Conservation (phyloP, 2,329 filamentous ascomycete species). For the Fusarium sp. region DNA sequence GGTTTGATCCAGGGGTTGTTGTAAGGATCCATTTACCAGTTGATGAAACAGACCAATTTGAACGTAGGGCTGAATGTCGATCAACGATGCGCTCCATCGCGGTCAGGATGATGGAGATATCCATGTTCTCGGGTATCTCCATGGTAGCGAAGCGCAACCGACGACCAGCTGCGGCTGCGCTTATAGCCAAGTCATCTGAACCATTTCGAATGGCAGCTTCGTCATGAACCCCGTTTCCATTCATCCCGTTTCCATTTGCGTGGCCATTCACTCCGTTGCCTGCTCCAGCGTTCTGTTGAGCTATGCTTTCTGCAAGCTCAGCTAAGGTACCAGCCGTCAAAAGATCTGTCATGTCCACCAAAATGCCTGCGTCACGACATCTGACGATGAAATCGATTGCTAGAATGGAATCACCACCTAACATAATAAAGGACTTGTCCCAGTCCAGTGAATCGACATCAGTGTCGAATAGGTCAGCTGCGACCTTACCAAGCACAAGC, state of each 20-base stretch:
- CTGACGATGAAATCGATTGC: slow-evolving; percentile 13
- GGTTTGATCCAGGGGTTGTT: not conserved
- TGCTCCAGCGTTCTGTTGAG: not conserved
- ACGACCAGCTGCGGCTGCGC: not conserved
- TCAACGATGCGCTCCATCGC: slow-evolving; percentile 4
- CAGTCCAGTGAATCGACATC: slow-evolving; percentile 8
- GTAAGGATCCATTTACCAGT: slow-evolving; percentile 7
- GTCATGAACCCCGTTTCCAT: slow-evolving; percentile 1
- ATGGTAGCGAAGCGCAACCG: slow-evolving; percentile 11
- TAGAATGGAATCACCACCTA: slow-evolving; percentile 16
- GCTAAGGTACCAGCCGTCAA: slow-evolving; percentile 6
- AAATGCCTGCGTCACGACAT: slow-evolving; percentile 10
- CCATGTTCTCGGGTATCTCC: slow-evolving; percentile 4
- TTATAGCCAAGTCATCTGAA: slow-evolving; percentile 6
- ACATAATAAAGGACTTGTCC: slow-evolving; percentile 10
- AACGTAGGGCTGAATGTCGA: slow-evolving; percentile 7
- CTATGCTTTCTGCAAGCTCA: slow-evolving; percentile 6
- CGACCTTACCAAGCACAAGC: slow-evolving; percentile 11
- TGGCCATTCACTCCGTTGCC: slow-evolving; percentile 1
- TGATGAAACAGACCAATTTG: slow-evolving; percentile 9
- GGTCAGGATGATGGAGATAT: not conserved
- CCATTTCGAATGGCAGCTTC: not conserved
- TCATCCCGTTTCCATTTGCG: slow-evolving; percentile 8
- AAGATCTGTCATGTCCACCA: slow-evolving; percentile 7
- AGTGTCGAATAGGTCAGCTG: slow-evolving; percentile 11